phyloP scores from a whole-genome alignment of 768 basidiomycete genomes.

The Artomyces pyxidatus region DNA sequence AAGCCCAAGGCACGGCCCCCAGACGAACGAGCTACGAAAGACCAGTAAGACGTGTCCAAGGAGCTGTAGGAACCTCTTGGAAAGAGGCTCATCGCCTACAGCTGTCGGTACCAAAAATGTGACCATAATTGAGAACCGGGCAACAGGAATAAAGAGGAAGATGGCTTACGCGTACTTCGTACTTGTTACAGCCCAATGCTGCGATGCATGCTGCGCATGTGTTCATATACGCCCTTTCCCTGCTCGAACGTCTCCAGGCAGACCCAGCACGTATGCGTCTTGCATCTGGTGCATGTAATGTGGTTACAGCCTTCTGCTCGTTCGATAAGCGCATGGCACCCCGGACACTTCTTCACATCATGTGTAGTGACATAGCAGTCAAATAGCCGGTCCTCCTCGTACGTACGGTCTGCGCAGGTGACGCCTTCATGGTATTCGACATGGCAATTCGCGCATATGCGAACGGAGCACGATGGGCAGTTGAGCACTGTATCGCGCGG shows the following conservation, averaged over 20 bases:
- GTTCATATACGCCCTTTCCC: slow-evolving; percentile 63
- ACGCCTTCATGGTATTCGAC: slow-evolving; percentile 57
- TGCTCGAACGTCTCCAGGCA: slow-evolving; percentile 63
- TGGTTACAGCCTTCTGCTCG: slow-evolving; percentile 74
- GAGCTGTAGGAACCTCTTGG: no score
- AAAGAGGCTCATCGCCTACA: no score
- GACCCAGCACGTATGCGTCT: slow-evolving; percentile 76
- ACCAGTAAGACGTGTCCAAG: no score
- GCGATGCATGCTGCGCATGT: slow-evolving; percentile 66
- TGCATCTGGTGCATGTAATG: slow-evolving; percentile 68
- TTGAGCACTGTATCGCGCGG: slow-evolving; percentile 44
- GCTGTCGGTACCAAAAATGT: no score
- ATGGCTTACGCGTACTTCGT: no score
- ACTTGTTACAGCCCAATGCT: slow-evolving; percentile 24
- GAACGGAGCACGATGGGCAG: slow-evolving; percentile 61
- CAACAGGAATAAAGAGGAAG: no score
- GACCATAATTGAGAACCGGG: no score
- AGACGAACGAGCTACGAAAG: no score
- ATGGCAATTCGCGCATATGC: slow-evolving; percentile 59
- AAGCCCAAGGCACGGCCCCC: no score
- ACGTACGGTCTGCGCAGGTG: slow-evolving; percentile 48
- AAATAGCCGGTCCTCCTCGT: slow-evolving; percentile 45
- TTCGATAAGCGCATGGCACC: slow-evolving; percentile 64
- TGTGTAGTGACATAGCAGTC: slow-evolving; percentile 52
- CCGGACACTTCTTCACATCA: slow-evolving; percentile 69